Conservation (phyloP, 257 asterid genomes). For the Nicotiana paniculata region DNA sequence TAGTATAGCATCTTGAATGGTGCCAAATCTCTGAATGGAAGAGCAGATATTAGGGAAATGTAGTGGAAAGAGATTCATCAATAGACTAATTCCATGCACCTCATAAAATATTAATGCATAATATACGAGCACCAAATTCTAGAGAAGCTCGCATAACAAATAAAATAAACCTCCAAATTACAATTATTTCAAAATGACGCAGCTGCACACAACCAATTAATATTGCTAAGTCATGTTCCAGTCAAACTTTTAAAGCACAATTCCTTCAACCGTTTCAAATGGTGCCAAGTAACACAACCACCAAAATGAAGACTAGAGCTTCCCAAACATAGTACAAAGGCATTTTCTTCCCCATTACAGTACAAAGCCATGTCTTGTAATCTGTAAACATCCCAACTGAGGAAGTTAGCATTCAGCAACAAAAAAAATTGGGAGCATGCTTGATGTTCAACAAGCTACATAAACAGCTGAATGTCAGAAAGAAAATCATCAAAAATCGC, state of each 20-base stretch:
- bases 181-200: neutral
- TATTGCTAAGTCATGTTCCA: neutral
- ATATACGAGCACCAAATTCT: neutral
- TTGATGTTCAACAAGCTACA: neutral
- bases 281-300: neutral
- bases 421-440: neutral
- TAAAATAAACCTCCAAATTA: neutral
- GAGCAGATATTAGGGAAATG: conserved; percentile 4
- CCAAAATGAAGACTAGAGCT: neutral
- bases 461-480: neutral
- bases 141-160: neutral
- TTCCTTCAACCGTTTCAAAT: neutral
- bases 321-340: neutral
- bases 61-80: neutral
- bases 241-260: neutral
- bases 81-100: neutral
- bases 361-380: neutral
- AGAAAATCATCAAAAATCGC: neutral
- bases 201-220: neutral
- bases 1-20: conserved; percentile 65
- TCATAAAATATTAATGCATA: neutral
- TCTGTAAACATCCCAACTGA: neutral
- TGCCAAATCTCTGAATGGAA: conserved; percentile 52
- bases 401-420: neutral
- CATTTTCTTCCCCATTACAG: neutral